phyloP scores from a whole-genome alignment of 2,329 filamentous ascomycete genomes.

The Sarocladium strictum region DNA sequence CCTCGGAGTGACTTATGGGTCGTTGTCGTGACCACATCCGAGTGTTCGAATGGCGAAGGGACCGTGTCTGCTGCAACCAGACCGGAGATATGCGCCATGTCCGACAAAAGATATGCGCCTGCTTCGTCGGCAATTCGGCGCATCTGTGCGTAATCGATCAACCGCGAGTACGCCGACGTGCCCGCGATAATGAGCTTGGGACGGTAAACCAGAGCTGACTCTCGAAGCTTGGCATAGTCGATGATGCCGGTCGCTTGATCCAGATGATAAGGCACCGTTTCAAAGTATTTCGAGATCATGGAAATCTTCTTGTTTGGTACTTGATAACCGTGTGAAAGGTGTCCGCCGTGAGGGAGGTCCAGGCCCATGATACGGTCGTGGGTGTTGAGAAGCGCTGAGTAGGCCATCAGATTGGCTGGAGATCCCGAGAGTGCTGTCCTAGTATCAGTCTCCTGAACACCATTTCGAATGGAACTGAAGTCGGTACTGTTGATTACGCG shows the following conservation, averaged over 20 bases:
- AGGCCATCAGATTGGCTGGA: conserved; percentile 76
- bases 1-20: conserved; percentile 95
- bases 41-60: conserved; percentile 77
- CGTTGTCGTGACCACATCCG: conserved; percentile 94
- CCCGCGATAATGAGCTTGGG: conserved; percentile 92
- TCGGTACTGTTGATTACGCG: too few relatives aligned
- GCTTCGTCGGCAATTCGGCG: conserved; percentile 81
- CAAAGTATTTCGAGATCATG: conserved; percentile 94
- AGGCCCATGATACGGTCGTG: conserved; percentile 95
- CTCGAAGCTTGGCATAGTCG: conserved; percentile 83
- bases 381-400: conserved; percentile 81
- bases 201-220: conserved; percentile 78
- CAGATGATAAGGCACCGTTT: conserved; percentile 88
- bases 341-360: conserved; percentile 89
- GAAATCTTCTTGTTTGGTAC: conserved; percentile 89
- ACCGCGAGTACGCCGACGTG: conserved; percentile 86
- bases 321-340: conserved; percentile 93
- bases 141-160: conserved; percentile 89
- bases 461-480: not conserved
- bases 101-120: conserved; percentile 82
- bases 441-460: not conserved
- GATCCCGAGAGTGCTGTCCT: conserved; percentile 63
- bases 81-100: conserved; percentile 95
- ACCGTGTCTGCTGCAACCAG: conserved; percentile 85
- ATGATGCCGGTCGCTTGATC: conserved; percentile 84